These are phyloP conservation scores for Neophaeococcomyces mojaviensis DNA, from an alignment of 2,329 filamentous ascomycete genomes.

Conservation along the genomic window DNA sequence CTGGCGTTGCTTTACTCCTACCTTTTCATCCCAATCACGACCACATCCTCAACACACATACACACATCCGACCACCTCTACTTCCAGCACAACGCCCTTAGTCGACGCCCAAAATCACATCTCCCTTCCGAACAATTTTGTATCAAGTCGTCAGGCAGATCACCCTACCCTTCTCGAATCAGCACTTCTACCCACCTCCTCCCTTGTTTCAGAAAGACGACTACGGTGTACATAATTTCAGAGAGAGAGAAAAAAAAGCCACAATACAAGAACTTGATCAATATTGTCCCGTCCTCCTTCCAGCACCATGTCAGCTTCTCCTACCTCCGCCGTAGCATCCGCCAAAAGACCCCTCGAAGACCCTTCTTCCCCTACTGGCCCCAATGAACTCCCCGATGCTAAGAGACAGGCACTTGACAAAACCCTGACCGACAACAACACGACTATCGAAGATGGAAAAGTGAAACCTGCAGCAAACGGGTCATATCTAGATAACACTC, in stretches of 20 bases:
- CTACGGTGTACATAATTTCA: slow-evolving; percentile 72
- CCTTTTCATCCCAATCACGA: slow-evolving; percentile 13
- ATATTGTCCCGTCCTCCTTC: slow-evolving; percentile 34
- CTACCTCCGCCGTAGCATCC: slow-evolving; percentile 40
- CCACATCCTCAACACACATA: slow-evolving; percentile 17
- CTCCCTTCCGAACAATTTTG: slow-evolving; percentile 1
- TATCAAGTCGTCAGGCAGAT: slow-evolving; percentile 23
- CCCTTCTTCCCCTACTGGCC: slow-evolving; percentile 85
- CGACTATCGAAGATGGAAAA: slow-evolving; percentile 58
- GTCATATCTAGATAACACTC: background rate
- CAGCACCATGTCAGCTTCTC: slow-evolving; percentile 63
- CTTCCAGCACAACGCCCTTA: slow-evolving; percentile 18
- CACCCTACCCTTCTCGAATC: slow-evolving; percentile 27
- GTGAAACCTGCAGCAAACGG: slow-evolving; percentile 57
- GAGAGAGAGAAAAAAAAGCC: slow-evolving; percentile 48
- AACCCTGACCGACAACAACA: slow-evolving; percentile 59
- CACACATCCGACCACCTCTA: slow-evolving; percentile 12
- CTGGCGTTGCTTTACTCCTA: slow-evolving; percentile 22
- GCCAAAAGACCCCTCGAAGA: slow-evolving; percentile 92
- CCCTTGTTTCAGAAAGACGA: slow-evolving; percentile 89
- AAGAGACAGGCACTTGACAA: slow-evolving; percentile 97
- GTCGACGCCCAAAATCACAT: slow-evolving; percentile 4
- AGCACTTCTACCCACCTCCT: slow-evolving; percentile 49
- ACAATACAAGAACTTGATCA: slow-evolving; percentile 42
- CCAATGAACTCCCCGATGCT: slow-evolving; percentile 88